Percentiles rank a stretch among this genome's conserved stretches.
Evolutionary conservation across 2,329 filamentous ascomycete genomes (phyloP).

Genomic region (Aspergillus phoenicis): DNA sequence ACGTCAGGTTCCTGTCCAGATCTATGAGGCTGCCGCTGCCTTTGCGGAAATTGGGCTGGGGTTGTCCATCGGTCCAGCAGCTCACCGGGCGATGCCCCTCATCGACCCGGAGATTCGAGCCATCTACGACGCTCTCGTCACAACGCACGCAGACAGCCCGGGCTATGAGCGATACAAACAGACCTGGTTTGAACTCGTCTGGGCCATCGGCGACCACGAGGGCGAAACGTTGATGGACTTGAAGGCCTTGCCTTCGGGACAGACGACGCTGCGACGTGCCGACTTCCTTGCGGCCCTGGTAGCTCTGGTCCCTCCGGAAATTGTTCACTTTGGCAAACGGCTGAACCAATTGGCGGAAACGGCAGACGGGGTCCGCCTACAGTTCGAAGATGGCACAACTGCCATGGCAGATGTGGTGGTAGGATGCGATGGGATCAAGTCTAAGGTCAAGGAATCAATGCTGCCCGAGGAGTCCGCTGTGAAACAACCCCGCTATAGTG

Average conservation of each 20-base stretch:
- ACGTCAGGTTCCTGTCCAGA: constrained; percentile 49
- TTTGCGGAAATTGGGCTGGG: constrained; percentile 64
- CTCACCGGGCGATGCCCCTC: constrained; percentile 56
- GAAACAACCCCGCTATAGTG: constrained; percentile 32
- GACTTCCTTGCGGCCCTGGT: constrained; percentile 40
- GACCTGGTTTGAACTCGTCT: constrained; percentile 38
- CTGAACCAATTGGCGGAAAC: constrained; percentile 21
- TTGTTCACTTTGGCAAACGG: constrained; percentile 39
- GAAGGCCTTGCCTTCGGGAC: constrained; percentile 34
- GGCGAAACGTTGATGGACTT: constrained; percentile 33
- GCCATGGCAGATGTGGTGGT: constrained; percentile 36
- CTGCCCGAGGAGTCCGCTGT: constrained; percentile 18
- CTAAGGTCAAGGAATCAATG: constrained; percentile 32
- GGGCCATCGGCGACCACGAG: constrained; percentile 13
- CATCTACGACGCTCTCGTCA: constrained; percentile 37
- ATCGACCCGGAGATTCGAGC: constrained; percentile 48
- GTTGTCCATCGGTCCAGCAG: constrained; percentile 59
- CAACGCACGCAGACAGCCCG: constrained; percentile 37
- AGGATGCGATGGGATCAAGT: constrained; percentile 42
- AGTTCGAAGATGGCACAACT: constrained; percentile 36
- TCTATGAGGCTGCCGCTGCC: constrained; percentile 59
- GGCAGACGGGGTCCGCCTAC: constrained; percentile 23
- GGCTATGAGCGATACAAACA: constrained; percentile 32
- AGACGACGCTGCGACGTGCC: constrained; percentile 37
- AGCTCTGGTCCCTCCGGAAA: constrained; percentile 29